Conservation (phyloP, 2,329 filamentous ascomycete genomes). For the Rhexocercosporidium sp. region DNA sequence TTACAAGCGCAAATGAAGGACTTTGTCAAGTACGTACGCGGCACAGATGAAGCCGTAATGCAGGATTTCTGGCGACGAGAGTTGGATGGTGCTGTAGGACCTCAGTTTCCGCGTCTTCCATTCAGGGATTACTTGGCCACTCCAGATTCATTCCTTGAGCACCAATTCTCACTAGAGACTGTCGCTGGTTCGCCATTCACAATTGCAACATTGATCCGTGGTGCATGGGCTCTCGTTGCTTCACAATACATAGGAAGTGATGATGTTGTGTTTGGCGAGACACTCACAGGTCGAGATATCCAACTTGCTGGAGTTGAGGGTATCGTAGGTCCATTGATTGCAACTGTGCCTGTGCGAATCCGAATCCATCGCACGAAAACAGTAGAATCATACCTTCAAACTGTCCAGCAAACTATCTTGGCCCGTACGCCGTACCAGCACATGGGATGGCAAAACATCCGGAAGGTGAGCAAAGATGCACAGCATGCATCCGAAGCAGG, state of each 20-base stretch:
- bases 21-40: slow-evolving; percentile 54
- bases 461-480: slow-evolving; percentile 33
- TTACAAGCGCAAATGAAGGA: slow-evolving; percentile 48
- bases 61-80: slow-evolving; percentile 53
- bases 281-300: slow-evolving; percentile 49
- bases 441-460: slow-evolving; percentile 36
- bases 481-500: slow-evolving; percentile 31
- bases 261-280: slow-evolving; percentile 51
- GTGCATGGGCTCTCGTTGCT: slow-evolving; percentile 49
- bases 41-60: slow-evolving; percentile 44
- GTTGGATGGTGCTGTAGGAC: slow-evolving; percentile 50
- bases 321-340: slow-evolving; percentile 51
- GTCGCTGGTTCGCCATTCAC: slow-evolving; percentile 25
- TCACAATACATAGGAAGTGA: slow-evolving; percentile 45
- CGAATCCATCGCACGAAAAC: slow-evolving; percentile 39
- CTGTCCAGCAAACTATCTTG: slow-evolving; percentile 52
- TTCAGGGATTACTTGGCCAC: slow-evolving; percentile 50
- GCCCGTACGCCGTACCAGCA: slow-evolving; percentile 49
- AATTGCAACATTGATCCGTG: slow-evolving; percentile 34
- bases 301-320: slow-evolving; percentile 47
- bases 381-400: slow-evolving; percentile 48
- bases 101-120: slow-evolving; percentile 56
- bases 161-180: slow-evolving; percentile 39
- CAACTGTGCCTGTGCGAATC: slow-evolving; percentile 48
- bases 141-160: slow-evolving; percentile 51